phyloP scores from a whole-genome alignment of 1,284 basidiomycete species.

The Pseudozyma hubeiensis region DNA sequence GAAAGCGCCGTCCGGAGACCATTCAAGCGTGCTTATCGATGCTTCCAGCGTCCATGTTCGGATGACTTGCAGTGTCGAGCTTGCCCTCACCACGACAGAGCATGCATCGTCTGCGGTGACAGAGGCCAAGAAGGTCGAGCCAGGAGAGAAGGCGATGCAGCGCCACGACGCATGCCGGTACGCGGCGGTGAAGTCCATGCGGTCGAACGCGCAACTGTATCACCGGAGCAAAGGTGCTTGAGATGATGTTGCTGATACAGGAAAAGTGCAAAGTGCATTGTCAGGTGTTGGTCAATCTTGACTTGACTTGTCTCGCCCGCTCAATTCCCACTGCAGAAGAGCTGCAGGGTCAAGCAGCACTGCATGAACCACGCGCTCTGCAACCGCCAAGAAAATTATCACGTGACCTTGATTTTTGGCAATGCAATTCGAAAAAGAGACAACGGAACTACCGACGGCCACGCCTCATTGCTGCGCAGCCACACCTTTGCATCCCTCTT shows the following conservation, averaged over 20 bases:
- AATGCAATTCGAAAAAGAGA: neutral
- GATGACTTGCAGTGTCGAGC: conserved; percentile 60
- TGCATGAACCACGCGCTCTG: conserved; percentile 26
- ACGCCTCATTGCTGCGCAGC: conserved; percentile 5
- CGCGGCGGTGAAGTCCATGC: conserved; percentile 63
- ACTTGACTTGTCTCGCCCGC: neutral
- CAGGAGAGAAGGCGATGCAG: conserved; percentile 60
- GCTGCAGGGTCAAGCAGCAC: conserved; percentile 13
- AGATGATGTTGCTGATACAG: neutral
- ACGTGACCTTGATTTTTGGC: conserved; percentile 18
- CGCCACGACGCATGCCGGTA: conserved; percentile 54
- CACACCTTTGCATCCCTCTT: neutral
- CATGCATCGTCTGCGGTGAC: conserved; percentile 38
- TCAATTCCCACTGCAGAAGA: neutral
- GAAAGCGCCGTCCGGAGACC: conserved; percentile 60
- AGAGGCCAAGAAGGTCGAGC: conserved; percentile 62
- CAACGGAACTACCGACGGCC: no score
- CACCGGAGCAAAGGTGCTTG: neutral
- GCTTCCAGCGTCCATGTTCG: conserved; percentile 56
- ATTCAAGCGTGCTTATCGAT: conserved; percentile 46
- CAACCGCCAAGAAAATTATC: neutral
- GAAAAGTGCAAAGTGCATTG: no score
- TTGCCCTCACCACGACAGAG: conserved; percentile 51
- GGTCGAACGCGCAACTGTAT: neutral
- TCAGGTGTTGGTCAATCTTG: conserved; percentile 6